These are phyloP conservation scores for Pachysolen tannophilus DNA, from an alignment of 805 yeast genomes.

Conservation along the genomic window DNA sequence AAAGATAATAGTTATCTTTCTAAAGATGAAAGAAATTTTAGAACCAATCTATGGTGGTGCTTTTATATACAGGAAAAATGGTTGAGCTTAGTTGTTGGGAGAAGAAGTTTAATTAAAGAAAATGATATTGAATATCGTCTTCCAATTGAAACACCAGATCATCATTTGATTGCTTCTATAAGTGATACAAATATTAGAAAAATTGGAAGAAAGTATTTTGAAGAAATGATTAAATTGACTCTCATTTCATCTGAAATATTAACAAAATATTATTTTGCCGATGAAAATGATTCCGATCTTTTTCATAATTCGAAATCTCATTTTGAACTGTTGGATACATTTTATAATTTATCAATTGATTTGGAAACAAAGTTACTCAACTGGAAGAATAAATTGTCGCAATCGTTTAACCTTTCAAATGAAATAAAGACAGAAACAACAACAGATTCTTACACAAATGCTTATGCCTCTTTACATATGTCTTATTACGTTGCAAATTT, in stretches of 20 bases:
- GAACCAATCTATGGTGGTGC: slow-evolving; percentile 10
- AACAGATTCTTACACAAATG: slow-evolving; percentile 5
- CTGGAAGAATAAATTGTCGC: slow-evolving; percentile 5
- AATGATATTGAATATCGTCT: neutral
- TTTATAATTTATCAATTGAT: neutral
- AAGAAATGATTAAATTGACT: slow-evolving; percentile 7
- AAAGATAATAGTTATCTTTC: neutral
- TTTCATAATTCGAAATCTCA: slow-evolving; percentile 1
- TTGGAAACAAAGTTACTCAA: slow-evolving; percentile 1
- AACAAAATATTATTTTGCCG: neutral
- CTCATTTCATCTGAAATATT: slow-evolving; percentile 5
- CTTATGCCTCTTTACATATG: slow-evolving; percentile 6
- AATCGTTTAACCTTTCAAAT: neutral
- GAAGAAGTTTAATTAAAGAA: slow-evolving; percentile 5
- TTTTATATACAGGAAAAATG: slow-evolving; percentile 9
- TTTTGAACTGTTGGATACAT: neutral
- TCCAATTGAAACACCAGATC: slow-evolving; percentile 1
- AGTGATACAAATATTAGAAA: slow-evolving; percentile 1
- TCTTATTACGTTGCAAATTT: slow-evolving; percentile 4
- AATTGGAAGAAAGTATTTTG: slow-evolving; percentile 4
- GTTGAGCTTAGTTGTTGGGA: slow-evolving; percentile 6
- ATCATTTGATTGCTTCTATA: neutral
- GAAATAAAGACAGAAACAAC: neutral
- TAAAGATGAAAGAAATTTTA: slow-evolving; percentile 5
- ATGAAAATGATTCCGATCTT: neutral